A percentile compares a stretch with the other conserved stretches of the same genome.
These are phyloP conservation scores for Alisma plantagoaquatica DNA, from an alignment of 106 monocot species.

Conservation along the genomic window DNA sequence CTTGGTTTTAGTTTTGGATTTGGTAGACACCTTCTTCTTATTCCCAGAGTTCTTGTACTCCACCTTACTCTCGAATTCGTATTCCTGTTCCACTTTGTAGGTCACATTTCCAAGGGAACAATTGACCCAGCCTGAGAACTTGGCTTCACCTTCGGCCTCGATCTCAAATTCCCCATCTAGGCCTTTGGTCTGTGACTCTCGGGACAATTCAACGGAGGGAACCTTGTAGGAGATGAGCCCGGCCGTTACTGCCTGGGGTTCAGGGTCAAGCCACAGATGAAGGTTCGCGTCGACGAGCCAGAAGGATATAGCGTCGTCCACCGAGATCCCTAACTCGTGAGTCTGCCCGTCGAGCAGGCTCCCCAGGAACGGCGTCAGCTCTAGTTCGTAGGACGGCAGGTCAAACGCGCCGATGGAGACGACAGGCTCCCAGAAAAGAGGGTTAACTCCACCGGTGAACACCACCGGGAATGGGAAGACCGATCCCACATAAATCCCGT, in stretches of 20 bases:
- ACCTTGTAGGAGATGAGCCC: constrained; percentile 13
- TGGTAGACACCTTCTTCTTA: constrained; percentile 14
- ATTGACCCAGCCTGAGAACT: constrained; percentile 38
- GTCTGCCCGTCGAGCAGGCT: constrained; percentile 18
- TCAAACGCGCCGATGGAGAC: constrained; percentile 37
- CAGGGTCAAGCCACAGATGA: constrained; percentile 39
- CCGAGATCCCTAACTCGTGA: constrained; percentile 1
- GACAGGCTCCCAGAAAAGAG: constrained; percentile 37
- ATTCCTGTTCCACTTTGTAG: constrained; percentile 15
- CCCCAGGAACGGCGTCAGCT: constrained; percentile 44
- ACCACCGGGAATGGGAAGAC: constrained; percentile 39
- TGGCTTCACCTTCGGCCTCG: constrained; percentile 15
- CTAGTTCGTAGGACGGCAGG: constrained; percentile 48
- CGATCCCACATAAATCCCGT: constrained; percentile 29
- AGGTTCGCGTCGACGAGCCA: constrained; percentile 34
- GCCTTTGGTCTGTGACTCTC: constrained; percentile 10
- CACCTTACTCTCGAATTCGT: constrained; percentile 32
- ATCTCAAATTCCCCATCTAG: constrained; percentile 30
- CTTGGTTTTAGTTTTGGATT: constrained; percentile 14
- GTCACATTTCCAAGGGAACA: constrained; percentile 39
- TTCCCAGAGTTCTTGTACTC: constrained; percentile 24
- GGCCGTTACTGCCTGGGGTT: constrained; percentile 12
- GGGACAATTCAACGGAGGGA: constrained; percentile 6
- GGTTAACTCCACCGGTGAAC: constrained; percentile 38
- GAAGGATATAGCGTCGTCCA: background rate